Conservation (phyloP, 768 basidiomycete genomes). For the Collybia mongolica region DNA sequence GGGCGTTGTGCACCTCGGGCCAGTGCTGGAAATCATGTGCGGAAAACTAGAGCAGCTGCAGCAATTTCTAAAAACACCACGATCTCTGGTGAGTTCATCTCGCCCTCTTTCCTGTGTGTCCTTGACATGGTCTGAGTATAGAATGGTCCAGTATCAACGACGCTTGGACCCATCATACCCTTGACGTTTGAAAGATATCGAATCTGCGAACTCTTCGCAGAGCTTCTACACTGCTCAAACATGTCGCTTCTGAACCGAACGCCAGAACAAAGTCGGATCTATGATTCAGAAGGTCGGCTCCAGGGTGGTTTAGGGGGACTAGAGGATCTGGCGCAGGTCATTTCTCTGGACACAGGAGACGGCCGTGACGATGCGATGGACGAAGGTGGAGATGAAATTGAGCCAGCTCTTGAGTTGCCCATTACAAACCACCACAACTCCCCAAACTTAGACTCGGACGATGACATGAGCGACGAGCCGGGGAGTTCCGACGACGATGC, state of each 20-base stretch:
- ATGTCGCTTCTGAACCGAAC: slow-evolving; percentile 93
- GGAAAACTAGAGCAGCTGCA: slow-evolving; percentile 70
- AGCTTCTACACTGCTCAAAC: slow-evolving; percentile 95
- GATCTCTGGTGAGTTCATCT: slow-evolving; percentile 64
- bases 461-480: slow-evolving; percentile 73
- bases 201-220: slow-evolving; percentile 95
- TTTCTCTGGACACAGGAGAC: slow-evolving; percentile 60
- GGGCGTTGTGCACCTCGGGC: slow-evolving; percentile 89
- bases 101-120: background rate
- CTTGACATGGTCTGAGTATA: slow-evolving; percentile 24
- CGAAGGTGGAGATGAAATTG: slow-evolving; percentile 56
- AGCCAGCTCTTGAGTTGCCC: slow-evolving; percentile 68
- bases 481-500: slow-evolving; percentile 77
- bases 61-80: slow-evolving; percentile 63
- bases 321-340: slow-evolving; percentile 85
- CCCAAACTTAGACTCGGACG: slow-evolving; percentile 65
- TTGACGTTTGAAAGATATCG: slow-evolving; percentile 95
- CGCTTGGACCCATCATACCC: slow-evolving; percentile 70
- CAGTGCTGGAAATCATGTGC: slow-evolving; percentile 73
- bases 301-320: slow-evolving; percentile 84
- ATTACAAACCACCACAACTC: slow-evolving; percentile 54
- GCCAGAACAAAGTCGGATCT: slow-evolving; percentile 63
- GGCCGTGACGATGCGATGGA: slow-evolving; percentile 58
- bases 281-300: slow-evolving; percentile 80
- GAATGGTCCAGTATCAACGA: slow-evolving; percentile 70